These are phyloP conservation scores for Eucalyptus urophylla DNA, from an alignment of 345 rosid species.

Conservation along the genomic window DNA sequence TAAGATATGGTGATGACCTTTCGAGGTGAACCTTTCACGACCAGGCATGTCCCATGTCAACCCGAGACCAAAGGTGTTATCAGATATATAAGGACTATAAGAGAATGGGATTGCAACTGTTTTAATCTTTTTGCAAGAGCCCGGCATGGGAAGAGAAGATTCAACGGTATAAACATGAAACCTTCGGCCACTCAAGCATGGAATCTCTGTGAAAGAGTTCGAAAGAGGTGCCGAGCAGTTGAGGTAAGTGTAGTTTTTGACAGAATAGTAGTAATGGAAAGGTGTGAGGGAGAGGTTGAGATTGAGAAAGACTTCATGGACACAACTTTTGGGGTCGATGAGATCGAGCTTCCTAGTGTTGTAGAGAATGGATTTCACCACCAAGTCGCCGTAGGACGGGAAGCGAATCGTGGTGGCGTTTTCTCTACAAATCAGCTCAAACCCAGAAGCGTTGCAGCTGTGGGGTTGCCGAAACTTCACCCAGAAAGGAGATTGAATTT, in stretches of 20 bases:
- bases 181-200: slow-evolving; percentile 34
- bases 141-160: slow-evolving; percentile 2
- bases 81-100: slow-evolving; percentile 43
- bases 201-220: slow-evolving; percentile 9
- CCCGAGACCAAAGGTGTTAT: slow-evolving; percentile 41
- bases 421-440: slow-evolving; percentile 29
- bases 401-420: slow-evolving; percentile 39
- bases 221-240: slow-evolving; percentile 33
- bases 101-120: slow-evolving; percentile 47
- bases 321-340: slow-evolving; percentile 36
- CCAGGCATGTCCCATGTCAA: slow-evolving; percentile 38
- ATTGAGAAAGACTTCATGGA: slow-evolving; percentile 45
- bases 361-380: slow-evolving; percentile 42
- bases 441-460: slow-evolving; percentile 14
- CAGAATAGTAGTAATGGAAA: slow-evolving; percentile 27
- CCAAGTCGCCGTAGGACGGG: slow-evolving; percentile 27
- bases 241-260: slow-evolving; percentile 39
- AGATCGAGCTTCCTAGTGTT: slow-evolving; percentile 16
- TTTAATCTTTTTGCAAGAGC: slow-evolving; percentile 24
- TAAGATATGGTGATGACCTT: not conserved
- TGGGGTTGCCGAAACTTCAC: not conserved
- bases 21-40: not conserved
- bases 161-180: slow-evolving; percentile 33
- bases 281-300: slow-evolving; percentile 43
- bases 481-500: slow-evolving; percentile 37